Evolutionary conservation across 148 eudicot genomes (phyloP).

Genomic region (Polygonum maritimum): DNA sequence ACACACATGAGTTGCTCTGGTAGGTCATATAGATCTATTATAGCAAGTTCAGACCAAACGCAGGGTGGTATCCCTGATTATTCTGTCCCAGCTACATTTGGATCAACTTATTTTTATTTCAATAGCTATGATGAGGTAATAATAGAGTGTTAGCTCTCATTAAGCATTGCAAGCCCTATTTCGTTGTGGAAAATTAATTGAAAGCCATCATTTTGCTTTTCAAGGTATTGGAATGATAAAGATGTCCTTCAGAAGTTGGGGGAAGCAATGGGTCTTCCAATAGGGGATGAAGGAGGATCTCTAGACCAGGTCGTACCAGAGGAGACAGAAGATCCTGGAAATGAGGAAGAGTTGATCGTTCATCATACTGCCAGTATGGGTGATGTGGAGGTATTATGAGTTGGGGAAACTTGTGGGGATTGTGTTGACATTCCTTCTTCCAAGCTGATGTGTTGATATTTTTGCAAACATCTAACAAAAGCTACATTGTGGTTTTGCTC

Average conservation of each 20-base stretch:
- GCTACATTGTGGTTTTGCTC: not conserved
- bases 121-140: constrained; percentile 60
- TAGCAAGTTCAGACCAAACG: constrained; percentile 54
- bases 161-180: not conserved
- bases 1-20: constrained; percentile 13
- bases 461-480: not conserved
- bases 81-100: constrained; percentile 43
- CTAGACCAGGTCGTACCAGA: constrained; percentile 45
- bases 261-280: constrained; percentile 93
- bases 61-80: constrained; percentile 53
- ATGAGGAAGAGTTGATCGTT: constrained; percentile 90
- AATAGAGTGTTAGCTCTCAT: not conserved
- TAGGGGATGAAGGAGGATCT: constrained; percentile 37
- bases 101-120: constrained; percentile 1
- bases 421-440: not conserved
- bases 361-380: constrained; percentile 92
- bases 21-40: constrained; percentile 29
- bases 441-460: not conserved
- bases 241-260: constrained; percentile 88
- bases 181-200: not conserved
- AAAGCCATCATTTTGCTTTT: not conserved
- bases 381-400: constrained; percentile 63
- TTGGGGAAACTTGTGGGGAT: not conserved
- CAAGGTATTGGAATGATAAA: constrained; percentile 94
- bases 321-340: constrained; percentile 64